Conservation (phyloP, 208 protist species). For the Acanthamoeba polyphaga region DNA sequence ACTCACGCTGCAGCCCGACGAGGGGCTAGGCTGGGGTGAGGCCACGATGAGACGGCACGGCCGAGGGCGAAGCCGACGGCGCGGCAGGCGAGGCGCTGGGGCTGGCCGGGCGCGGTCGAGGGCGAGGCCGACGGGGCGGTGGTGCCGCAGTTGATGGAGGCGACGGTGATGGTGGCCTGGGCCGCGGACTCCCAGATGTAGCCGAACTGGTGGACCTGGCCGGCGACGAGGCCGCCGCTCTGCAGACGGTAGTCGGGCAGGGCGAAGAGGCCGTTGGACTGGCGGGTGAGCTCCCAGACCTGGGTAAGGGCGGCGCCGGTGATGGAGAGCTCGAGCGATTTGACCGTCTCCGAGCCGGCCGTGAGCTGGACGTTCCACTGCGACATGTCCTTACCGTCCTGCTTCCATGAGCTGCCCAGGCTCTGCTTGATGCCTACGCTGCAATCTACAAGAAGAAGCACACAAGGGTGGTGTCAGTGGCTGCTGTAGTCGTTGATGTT, state of each 20-base stretch:
- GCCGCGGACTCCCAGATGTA: constrained; percentile 15
- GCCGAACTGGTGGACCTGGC: neutral
- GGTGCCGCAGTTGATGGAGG: neutral
- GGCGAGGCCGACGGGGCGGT: neutral
- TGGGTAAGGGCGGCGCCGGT: neutral
- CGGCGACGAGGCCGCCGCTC: neutral
- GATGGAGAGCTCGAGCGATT: too few relatives aligned
- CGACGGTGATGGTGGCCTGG: constrained; percentile 6
- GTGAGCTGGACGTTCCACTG: constrained; percentile 34
- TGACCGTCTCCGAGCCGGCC: neutral
- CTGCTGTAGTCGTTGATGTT: too few relatives aligned
- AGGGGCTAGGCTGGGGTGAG: neutral
- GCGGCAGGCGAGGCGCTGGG: too few relatives aligned
- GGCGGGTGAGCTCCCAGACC: neutral
- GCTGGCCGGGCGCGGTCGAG: too few relatives aligned
- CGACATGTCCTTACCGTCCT: neutral
- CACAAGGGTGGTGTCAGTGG: too few relatives aligned
- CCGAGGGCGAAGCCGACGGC: neutral
- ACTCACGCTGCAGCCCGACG: too few relatives aligned
- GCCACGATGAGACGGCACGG: too few relatives aligned
- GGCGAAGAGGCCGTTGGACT: neutral
- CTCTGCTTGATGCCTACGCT: neutral
- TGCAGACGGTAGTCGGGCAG: neutral
- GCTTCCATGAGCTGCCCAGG: neutral
- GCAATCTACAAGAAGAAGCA: too few relatives aligned